Conservation (phyloP, 768 basidiomycete species). For the Boletus rubropictus region DNA sequence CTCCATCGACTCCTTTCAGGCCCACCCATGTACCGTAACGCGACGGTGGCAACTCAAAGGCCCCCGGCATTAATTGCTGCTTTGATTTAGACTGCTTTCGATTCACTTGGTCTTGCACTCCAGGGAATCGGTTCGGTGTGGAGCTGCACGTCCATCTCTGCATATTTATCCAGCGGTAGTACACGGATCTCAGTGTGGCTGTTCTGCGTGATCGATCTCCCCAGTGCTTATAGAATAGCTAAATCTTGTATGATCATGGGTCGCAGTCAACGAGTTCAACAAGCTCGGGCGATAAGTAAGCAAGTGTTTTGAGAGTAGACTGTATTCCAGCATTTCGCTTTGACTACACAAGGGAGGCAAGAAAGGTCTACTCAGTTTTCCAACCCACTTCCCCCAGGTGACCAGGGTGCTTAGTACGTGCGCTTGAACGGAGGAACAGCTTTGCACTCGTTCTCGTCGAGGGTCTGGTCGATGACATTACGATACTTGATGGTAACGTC, state of each 20-base stretch:
- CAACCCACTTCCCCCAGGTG: neutral
- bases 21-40: neutral
- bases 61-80: neutral
- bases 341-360: constrained; percentile 8
- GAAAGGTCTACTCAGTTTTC: constrained; percentile 6
- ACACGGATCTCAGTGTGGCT: neutral
- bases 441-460: constrained; percentile 97
- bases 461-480: constrained; percentile 73
- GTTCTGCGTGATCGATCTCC: neutral
- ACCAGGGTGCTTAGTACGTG: constrained; percentile 54
- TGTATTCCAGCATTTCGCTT: constrained; percentile 7
- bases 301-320: constrained; percentile 1
- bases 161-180: neutral
- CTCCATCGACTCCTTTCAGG: neutral
- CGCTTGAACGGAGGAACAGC: constrained; percentile 96
- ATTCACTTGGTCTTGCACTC: neutral
- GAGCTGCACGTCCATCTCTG: neutral
- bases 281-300: neutral
- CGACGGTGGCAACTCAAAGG: neutral
- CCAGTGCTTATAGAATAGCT: neutral
- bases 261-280: neutral
- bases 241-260: neutral
- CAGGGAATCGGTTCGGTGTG: neutral
- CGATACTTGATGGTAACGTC: constrained; percentile 90
- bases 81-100: neutral